Base-by-base conservation (phyloP, 352 stramenopile species). In the Pythium apleroticum region DNA sequence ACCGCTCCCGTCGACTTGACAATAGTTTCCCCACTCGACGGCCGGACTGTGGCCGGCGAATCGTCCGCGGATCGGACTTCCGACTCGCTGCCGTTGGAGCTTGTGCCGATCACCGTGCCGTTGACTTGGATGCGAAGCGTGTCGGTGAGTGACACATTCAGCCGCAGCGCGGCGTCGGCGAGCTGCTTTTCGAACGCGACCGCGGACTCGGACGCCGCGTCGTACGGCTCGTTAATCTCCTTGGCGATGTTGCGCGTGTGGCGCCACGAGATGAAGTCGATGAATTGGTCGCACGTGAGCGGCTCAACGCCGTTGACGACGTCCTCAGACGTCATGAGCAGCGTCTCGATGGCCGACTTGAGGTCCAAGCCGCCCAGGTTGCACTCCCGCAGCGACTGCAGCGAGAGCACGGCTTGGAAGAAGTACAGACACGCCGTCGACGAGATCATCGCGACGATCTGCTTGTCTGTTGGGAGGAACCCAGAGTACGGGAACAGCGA, bases 401-500 rank as follows among this genome's bases (percentile, higher is more conserved):
- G 49, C 33, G 75, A 67, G 7, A 80, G 72, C 1, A 52, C 19
- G 68, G 73, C 1, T 68, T 82, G 62, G 39, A 88, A 75, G 53
- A 88, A 74, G 0, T 63, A 66, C 66, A 89, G 77, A 54, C 82
- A 91, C 31, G 72, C 58, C 28, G 66, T 60, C 2, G 73, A 84
- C 22, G 73, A 69, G 10, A 88, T 69, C 48, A 91, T 74, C 28
- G 56, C 67, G n/a, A 65, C 60, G 46, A 81, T 65, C 56, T 75
- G 67, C 9, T 67, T 41, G 19, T 71, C 72, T 10, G 77, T 72
- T 0, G 80, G 80, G 9, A 86, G 52, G 11, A 74, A 59, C 19
- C 82, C 80, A 11, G 75, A 80, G 72, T 80, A 89, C 43, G 78
- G 80, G 53, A 87, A 88, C 28, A 90, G 75, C 57, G 84, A 72